Percentiles rank a stretch among this genome's conserved stretches.
These are phyloP conservation scores for Trichosporon sp. DNA, from an alignment of 1,284 basidiomycete genomes.

Conservation along the genomic window DNA sequence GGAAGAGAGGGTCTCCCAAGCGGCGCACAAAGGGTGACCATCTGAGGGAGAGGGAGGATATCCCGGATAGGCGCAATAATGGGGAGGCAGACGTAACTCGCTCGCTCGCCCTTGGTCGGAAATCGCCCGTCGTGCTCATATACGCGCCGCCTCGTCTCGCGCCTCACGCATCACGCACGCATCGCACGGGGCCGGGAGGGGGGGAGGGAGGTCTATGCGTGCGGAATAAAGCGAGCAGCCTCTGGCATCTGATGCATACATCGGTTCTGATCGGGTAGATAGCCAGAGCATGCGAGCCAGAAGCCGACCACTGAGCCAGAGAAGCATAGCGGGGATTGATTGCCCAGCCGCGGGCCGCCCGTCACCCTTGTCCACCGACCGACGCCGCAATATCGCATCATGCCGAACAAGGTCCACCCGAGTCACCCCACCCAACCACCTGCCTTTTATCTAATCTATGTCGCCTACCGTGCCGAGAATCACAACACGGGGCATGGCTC, in stretches of 20 bases:
- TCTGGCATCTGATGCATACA: too few relatives aligned
- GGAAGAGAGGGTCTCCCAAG: not conserved
- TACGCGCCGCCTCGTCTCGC: too few relatives aligned
- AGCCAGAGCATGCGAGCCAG: too few relatives aligned
- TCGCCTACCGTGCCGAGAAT: not conserved
- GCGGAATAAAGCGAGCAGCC: not conserved
- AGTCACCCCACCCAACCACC: conserved; percentile 4
- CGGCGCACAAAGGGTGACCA: not conserved
- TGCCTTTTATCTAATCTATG: conserved; percentile 4
- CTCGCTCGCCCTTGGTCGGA: too few relatives aligned
- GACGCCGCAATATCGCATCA: conserved; percentile 3
- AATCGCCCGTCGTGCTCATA: not conserved
- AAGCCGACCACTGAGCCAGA: too few relatives aligned
- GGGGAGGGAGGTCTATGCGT: not conserved
- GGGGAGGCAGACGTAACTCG: not conserved
- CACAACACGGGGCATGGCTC: conserved; percentile 1
- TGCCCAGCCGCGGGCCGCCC: not conserved
- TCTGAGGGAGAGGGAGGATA: not conserved
- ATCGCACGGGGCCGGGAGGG: not conserved
- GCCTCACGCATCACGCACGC: not conserved
- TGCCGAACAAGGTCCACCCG: conserved; percentile 3
- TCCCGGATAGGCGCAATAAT: not conserved
- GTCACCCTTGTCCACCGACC: not conserved
- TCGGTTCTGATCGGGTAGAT: too few relatives aligned
- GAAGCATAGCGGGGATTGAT: not conserved